These are phyloP conservation scores for Podospora comata DNA, from an alignment of 495 filamentous ascomycete genomes.

Conservation along the genomic window DNA sequence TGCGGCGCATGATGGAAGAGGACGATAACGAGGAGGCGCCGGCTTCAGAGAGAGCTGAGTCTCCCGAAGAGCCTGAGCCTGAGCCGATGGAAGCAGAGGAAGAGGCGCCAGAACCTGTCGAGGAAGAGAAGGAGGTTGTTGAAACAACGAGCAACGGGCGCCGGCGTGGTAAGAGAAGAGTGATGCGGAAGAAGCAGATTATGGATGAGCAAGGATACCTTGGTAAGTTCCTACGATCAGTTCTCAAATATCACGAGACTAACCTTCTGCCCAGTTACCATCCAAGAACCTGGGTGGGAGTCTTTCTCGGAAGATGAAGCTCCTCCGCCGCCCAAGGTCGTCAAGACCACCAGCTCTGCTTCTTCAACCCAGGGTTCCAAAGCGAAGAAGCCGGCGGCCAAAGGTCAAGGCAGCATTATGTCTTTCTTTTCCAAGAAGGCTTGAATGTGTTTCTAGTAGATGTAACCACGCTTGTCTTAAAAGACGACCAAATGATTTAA, in stretches of 20 bases:
- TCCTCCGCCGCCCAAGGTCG: constrained; percentile 35
- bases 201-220: constrained; percentile 95
- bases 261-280: constrained; percentile 64
- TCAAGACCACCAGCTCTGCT: constrained; percentile 45
- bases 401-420: constrained; percentile 85
- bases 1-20: constrained; percentile 85
- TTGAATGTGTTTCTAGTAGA: constrained; percentile 1
- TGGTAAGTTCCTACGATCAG: constrained; percentile 50
- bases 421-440: constrained; percentile 87
- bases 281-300: constrained; percentile 86
- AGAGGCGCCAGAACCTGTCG: constrained; percentile 24
- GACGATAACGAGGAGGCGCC: constrained; percentile 54
- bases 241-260: constrained; percentile 12
- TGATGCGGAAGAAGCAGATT: constrained; percentile 85
- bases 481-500: background rate
- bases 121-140: constrained; percentile 53
- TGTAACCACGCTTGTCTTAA: background rate
- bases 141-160: constrained; percentile 61
- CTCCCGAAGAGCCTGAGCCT: constrained; percentile 37
- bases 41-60: constrained; percentile 54
- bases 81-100: constrained; percentile 27
- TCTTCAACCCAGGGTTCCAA: constrained; percentile 34
- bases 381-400: constrained; percentile 58
- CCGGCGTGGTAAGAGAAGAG: constrained; percentile 72
- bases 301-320: constrained; percentile 90